Conservation (phyloP, 2,329 filamentous ascomycete species). For the Rosellinia necatrix region DNA sequence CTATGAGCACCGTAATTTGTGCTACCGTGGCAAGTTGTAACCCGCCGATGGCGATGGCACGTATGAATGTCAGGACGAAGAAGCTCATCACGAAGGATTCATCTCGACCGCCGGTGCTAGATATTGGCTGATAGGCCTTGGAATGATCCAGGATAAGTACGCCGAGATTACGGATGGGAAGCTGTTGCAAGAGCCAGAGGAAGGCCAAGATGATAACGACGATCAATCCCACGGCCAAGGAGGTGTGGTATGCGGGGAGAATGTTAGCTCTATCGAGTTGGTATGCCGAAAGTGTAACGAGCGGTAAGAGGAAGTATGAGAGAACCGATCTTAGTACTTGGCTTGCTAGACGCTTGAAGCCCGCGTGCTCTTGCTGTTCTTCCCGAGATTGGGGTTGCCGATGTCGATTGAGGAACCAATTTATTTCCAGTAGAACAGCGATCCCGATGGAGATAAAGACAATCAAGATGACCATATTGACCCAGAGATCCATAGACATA, state of each 20-base stretch:
- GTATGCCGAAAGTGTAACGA: background rate
- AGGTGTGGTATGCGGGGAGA: background rate
- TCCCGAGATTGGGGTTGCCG: background rate
- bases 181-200: background rate
- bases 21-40: background rate
- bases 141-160: background rate
- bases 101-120: background rate
- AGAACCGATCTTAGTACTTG: background rate
- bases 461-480: background rate
- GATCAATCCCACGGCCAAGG: background rate
- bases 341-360: background rate
- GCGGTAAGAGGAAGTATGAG: background rate
- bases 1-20: background rate
- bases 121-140: background rate
- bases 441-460: background rate
- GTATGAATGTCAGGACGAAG: background rate
- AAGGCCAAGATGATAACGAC: background rate
- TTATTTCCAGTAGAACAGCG: background rate
- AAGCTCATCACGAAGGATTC: background rate
- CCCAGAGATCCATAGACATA: background rate
- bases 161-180: background rate
- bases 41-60: background rate
- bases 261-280: background rate
- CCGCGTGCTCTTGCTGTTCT: background rate
- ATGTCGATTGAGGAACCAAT: background rate